Evolutionary conservation across 2,329 filamentous ascomycete species (phyloP).

Genomic region (Septoria petroselini): DNA sequence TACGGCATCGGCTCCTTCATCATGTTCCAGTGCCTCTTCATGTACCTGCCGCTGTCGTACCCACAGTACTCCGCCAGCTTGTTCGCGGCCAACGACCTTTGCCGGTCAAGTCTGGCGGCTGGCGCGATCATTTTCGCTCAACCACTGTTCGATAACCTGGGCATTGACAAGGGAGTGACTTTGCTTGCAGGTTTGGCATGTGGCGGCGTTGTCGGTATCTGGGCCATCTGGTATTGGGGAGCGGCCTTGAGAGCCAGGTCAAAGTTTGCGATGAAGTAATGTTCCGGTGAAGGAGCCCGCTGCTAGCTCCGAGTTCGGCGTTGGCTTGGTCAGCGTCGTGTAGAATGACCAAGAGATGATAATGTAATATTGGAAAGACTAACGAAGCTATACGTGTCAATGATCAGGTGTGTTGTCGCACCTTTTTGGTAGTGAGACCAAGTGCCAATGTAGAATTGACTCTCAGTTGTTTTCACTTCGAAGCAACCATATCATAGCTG

Average conservation of each 20-base stretch:
- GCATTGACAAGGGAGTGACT: slow-evolving; percentile 56
- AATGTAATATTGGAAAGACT: too few species aligned
- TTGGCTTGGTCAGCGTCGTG: too few species aligned
- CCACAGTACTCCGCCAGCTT: slow-evolving; percentile 53
- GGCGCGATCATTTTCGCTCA: slow-evolving; percentile 59
- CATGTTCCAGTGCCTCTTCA: slow-evolving; percentile 45
- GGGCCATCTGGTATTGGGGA: slow-evolving; percentile 57
- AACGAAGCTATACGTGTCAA: too few species aligned
- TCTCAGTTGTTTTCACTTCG: too few species aligned
- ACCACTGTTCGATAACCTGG: slow-evolving; percentile 59
- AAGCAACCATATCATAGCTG: too few species aligned
- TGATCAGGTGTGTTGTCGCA: too few species aligned
- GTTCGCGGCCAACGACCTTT: slow-evolving; percentile 61
- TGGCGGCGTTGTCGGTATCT: slow-evolving; percentile 47
- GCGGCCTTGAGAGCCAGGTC: slow-evolving; percentile 54
- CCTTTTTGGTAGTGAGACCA: too few species aligned
- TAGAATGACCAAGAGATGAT: too few species aligned
- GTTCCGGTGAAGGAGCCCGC: too few species aligned
- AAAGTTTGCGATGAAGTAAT: slow-evolving; percentile 52
- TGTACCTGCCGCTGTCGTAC: slow-evolving; percentile 43
- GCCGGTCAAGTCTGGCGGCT: slow-evolving; percentile 57
- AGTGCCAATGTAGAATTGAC: too few species aligned
- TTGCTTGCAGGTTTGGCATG: slow-evolving; percentile 51
- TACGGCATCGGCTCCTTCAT: slow-evolving; percentile 42
- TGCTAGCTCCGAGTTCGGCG: too few species aligned